Evolutionary conservation across 352 stramenopile genomes (phyloP), one percentile per base, ranked within the genome.

Genomic region (Phytophthora pseudosyringae): DNA sequence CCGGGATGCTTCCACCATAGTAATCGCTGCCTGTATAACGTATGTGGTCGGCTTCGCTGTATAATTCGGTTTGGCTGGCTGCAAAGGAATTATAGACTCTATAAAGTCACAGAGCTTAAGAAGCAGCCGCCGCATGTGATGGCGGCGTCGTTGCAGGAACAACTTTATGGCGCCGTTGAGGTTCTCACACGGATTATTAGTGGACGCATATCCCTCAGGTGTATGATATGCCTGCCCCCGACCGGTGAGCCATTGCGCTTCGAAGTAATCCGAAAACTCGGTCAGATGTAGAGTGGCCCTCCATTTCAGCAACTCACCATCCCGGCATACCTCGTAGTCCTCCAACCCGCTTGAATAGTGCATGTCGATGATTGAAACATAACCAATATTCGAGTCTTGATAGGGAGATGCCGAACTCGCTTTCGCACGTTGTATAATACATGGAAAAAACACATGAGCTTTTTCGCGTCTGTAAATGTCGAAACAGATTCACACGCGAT

Each of bases 381-480:
- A 3, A 54, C 32, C 32, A 54, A 9, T n/a, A 43, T 26, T 3
- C 47, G n/a, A 10, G 12, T n/a, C 10, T 43, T 44, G 7, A 32
- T 44, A 5, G 47, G 32, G 11, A 54, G 31, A 21, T 54, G 47
- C 18, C 44, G 47, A 29, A 29, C 11, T 8, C 52, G n/a, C 15
- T 59, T 59, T 15, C 39, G 52, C 0, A 59, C 52, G n/a, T 50
- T 50, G 32, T 44, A 59, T 21, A 21, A 25, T 3, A 50, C 52
- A 32, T 59, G 52, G 10, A 62, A 53, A 46, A 46, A 53, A 9
- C 25, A 29, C 18, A 36, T 43, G 15, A 40, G 50, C n/a, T 36
- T 35, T 26, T 26, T 35, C 18, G 15, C 3, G 33, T 21, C 45
- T 13, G 13, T 25, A 62, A 62, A 62, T 16, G 5, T 38, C 8